These are phyloP conservation scores for Xylaria sp. DNA, from an alignment of 2,329 filamentous ascomycete species.

Conservation along the genomic window DNA sequence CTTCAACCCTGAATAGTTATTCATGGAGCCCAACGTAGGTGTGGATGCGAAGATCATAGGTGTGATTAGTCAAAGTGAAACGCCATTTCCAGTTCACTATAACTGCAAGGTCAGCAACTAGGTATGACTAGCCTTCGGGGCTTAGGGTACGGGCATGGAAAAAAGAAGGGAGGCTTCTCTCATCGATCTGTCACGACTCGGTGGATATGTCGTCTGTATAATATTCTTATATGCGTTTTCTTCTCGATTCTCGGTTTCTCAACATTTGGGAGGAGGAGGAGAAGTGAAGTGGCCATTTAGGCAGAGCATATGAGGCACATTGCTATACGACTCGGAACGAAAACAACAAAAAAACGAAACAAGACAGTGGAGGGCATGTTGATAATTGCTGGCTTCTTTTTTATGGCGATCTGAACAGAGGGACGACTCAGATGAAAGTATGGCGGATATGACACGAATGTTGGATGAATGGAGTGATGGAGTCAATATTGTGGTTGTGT, in stretches of 20 bases:
- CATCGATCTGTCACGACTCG: constrained; percentile 18
- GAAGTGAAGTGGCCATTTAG: constrained; percentile 11
- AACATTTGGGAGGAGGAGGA: constrained; percentile 21
- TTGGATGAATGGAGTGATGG: constrained; percentile 39
- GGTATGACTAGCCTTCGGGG: neutral
- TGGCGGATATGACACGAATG: constrained; percentile 35
- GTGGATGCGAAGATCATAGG: neutral
- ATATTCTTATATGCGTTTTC: constrained; percentile 33
- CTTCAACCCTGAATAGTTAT: constrained; percentile 65
- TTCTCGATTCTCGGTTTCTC: constrained; percentile 23
- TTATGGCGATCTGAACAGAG: constrained; percentile 28
- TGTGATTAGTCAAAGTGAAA: neutral
- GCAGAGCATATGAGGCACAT: constrained; percentile 25
- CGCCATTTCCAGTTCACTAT: constrained; percentile 6
- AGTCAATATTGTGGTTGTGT: constrained; percentile 35
- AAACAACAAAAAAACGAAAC: constrained; percentile 10
- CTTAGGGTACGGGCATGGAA: neutral
- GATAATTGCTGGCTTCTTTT: constrained; percentile 25
- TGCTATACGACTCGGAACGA: constrained; percentile 22
- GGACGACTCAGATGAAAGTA: constrained; percentile 36
- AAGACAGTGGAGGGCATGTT: constrained; percentile 7
- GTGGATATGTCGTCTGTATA: constrained; percentile 35
- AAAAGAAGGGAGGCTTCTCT: constrained; percentile 23
- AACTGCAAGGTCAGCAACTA: constrained; percentile 10
- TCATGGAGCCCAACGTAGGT: constrained; percentile 65